phyloP scores from a whole-genome alignment of 1,139 yeast species.

The Yamadazyma friedrichii region DNA sequence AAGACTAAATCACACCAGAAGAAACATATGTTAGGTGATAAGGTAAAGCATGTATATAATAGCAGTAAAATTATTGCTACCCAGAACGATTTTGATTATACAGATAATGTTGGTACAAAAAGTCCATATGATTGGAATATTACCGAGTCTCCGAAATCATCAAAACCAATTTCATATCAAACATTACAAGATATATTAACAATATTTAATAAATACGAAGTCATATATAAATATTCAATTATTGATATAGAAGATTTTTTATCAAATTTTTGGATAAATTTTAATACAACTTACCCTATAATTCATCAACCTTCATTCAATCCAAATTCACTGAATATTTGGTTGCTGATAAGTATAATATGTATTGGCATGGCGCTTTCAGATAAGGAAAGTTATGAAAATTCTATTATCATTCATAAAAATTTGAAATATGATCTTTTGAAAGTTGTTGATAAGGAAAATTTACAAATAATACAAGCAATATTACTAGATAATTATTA shows the following conservation, averaged over 20 bases:
- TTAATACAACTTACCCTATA: constrained; percentile 30
- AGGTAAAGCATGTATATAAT: background rate
- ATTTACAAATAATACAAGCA: constrained; percentile 22
- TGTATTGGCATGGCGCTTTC: constrained; percentile 35
- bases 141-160: too few relatives aligned
- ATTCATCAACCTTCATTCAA: constrained; percentile 41
- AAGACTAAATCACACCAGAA: constrained; percentile 10
- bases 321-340: constrained; percentile 24
- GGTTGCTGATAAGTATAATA: constrained; percentile 30
- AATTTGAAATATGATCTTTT: constrained; percentile 9
- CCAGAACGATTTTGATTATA: background rate
- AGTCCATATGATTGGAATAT: background rate
- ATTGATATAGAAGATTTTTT: constrained; percentile 2
- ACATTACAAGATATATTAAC: background rate
- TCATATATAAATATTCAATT: background rate
- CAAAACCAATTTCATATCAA: too few relatives aligned
- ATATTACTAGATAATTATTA: constrained; percentile 20
- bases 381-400: constrained; percentile 18
- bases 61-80: background rate
- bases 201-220: background rate
- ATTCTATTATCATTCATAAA: constrained; percentile 10
- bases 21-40: constrained; percentile 1
- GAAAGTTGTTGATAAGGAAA: constrained; percentile 9
- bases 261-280: constrained; percentile 24
- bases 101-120: background rate